These are phyloP conservation scores for Salvia hispanica DNA, from an alignment of 257 asterid genomes.

Conservation along the genomic window DNA sequence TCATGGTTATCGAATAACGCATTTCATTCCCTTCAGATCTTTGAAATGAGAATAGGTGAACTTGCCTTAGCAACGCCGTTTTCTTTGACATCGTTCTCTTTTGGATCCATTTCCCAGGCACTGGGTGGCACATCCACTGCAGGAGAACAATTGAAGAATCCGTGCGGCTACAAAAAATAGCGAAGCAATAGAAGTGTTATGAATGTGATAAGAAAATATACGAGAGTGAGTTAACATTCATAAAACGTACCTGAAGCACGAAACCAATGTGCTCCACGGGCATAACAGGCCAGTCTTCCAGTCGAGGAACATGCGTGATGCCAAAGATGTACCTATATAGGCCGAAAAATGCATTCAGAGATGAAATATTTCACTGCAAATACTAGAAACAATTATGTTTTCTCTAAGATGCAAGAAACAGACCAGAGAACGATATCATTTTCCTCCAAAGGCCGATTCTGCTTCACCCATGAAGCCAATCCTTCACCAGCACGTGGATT, in stretches of 20 bases:
- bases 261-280: constrained; percentile 93
- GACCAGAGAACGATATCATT: constrained; percentile 89
- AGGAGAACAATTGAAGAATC: constrained; percentile 96
- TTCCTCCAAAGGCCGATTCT: constrained; percentile 84
- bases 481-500: constrained; percentile 98
- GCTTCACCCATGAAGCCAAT: constrained; percentile 88
- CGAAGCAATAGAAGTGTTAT: background rate
- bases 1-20: background rate
- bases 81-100: constrained; percentile 72
- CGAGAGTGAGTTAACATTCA: background rate
- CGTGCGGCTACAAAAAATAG: constrained; percentile 76
- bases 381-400: background rate
- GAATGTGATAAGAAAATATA: constrained; percentile 17
- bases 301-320: constrained; percentile 90
- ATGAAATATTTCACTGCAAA: constrained; percentile 8
- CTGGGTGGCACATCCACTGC: constrained; percentile 89
- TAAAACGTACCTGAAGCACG: constrained; percentile 72
- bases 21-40: constrained; percentile 44
- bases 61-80: constrained; percentile 47
- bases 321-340: constrained; percentile 84
- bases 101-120: constrained; percentile 62
- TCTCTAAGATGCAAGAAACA: constrained; percentile 31
- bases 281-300: constrained; percentile 99
- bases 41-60: constrained; percentile 54
- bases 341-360: constrained; percentile 13